Conservation (phyloP, 345 rosid genomes). For the Populus ilicifolia region DNA sequence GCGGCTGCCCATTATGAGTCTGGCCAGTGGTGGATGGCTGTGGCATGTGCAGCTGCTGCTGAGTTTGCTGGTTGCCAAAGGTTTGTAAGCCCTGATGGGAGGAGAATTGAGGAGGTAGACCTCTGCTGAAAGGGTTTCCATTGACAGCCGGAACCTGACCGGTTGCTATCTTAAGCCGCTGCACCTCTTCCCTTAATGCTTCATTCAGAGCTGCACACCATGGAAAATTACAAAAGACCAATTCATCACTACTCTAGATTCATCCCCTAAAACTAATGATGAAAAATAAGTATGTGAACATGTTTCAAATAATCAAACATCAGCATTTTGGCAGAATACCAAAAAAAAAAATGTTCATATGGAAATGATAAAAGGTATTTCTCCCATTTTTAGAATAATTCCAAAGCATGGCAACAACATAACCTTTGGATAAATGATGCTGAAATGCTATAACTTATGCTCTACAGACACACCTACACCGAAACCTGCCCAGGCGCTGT, state of each 20-base stretch:
- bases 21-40: slow-evolving; percentile 37
- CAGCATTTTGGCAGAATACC: not conserved
- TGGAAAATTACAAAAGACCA: not conserved
- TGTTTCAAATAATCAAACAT: not conserved
- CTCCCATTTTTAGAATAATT: not conserved
- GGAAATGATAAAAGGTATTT: not conserved
- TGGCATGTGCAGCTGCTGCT: slow-evolving; percentile 36
- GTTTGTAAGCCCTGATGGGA: slow-evolving; percentile 46
- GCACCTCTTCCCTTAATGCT: slow-evolving; percentile 75
- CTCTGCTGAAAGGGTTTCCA: slow-evolving; percentile 50
- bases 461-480: not conserved
- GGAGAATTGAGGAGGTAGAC: slow-evolving; percentile 42
- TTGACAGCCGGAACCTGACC: slow-evolving; percentile 59
- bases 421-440: not conserved
- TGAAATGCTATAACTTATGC: not conserved
- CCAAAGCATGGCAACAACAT: not conserved
- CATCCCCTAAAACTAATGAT: not conserved
- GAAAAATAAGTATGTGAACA: not conserved
- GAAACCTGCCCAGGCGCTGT: not conserved
- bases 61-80: slow-evolving; percentile 43
- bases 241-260: not conserved
- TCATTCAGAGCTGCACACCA: slow-evolving; percentile 70
- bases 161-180: slow-evolving; percentile 77
- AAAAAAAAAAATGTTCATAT: not conserved
- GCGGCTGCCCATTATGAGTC: slow-evolving; percentile 38